Base-by-base conservation (phyloP, 495 filamentous ascomycete genomes). In the Annulohypoxylon nitens region DNA sequence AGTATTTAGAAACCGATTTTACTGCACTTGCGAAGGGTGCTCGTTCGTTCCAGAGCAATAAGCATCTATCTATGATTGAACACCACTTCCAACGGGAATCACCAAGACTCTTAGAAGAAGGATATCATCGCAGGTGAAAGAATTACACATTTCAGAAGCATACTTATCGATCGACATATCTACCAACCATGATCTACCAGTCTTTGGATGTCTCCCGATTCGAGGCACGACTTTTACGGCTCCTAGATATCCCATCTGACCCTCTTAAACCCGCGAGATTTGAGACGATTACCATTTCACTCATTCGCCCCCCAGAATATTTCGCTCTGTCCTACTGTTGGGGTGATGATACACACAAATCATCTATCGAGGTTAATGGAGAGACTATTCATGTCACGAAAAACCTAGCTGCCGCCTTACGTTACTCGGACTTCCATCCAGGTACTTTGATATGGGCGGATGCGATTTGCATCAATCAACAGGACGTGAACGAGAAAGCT, bases 401-500 rank as follows among this genome's bases (percentile, higher is more conserved):
- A 10, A 67, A 60, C 12, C 39, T 67, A 3, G 39, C 10, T 11
- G 11, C 25, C 57, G 53, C 64, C 12, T 53, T 67, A 3, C 41
- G 53, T 25, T n/a, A 58, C 26, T 34, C 33, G 16, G 53, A 12
- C 9, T 54, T 58, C 7, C 11, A 26, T n/a, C 64, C 39, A 23
- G 53, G 64, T 7, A n/a, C 37, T 9, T 33, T 58, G 39, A 41
- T 67, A 2, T 69, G 73, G 67, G 30, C 36, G 3, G 55, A 59
- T 41, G 55, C 55, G 23, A 54, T 81, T 33, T 79, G 80, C 64
- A 82, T 82, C 50, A 73, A 82, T 65, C 80, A 82, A 61, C 55
- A 76, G 51, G 74, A 82, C 30, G 18, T 70, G 10, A 53, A 74
- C 30, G 81, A 82, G 59, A 78, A 76, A 47, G 62, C 64, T 14